Base-by-base conservation (phyloP, 2,329 filamentous ascomycete genomes). In the Colletotrichum scovillei region DNA sequence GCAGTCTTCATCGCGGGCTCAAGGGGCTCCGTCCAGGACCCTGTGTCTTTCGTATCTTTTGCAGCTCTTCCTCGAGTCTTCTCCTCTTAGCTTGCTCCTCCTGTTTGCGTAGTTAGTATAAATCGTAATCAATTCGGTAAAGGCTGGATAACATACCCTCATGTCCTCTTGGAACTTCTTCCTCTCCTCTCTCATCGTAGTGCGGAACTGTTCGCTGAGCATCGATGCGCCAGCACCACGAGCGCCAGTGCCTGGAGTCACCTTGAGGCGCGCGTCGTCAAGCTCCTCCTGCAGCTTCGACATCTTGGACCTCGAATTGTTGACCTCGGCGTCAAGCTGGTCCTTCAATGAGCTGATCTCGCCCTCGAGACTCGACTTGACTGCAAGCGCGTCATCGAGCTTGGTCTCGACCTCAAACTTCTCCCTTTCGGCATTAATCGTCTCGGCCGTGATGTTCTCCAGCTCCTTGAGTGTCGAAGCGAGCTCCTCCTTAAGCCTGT, bases 111-210 rank as follows among this genome's bases (percentile, higher is more conserved):
- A 49, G 76, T 85, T 78, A 85, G 82, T 42, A n/a, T 49, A n/a
- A n/a, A 22, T n/a, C 8, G 60, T 12, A 16, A 16, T n/a, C n/a
- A 5, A 4, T 19, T 16, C 11, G 3, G 7, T 16, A 52, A 56
- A 6, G 57, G 2, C 12, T 67, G 38, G 28, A 14, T 19, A 9
- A 77, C 86, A 77, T 79, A 88, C 87, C 82, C 81, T 84, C 53
- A 89, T 78, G 72, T 88, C 88, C 75, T 89, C 87, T 75, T 89
- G 87, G 81, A 88, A 89, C 80, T 86, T 88, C 83, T 85, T 88
- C 75, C 88, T 84, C 82, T 89, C 88, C 78, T 88, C 87, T 76
- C 88, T 86, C 88, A 89, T 89, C 26, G 86, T 88, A 8, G 85
- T 82, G 60, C 88, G 80, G 81, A 89, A 89, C 80, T 89, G 88